Base-by-base conservation (phyloP, 208 protist species). In the Crithidia acanthocephali region DNA sequence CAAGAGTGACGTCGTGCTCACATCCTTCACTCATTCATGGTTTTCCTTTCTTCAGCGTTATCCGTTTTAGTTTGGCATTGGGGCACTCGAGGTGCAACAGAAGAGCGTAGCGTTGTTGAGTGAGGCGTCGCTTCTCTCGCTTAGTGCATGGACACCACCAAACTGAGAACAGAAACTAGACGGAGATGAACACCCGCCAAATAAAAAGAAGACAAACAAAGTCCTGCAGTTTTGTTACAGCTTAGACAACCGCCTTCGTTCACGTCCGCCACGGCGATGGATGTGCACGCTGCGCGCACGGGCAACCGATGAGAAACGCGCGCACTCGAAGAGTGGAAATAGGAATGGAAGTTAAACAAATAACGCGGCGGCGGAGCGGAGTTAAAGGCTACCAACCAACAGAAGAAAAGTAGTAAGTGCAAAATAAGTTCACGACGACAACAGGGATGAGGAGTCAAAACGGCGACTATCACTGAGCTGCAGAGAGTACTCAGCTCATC, bases 371-470 rank as follows among this genome's bases (percentile, higher is more conserved):
- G 44, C 23, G 15, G 15, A 53, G 22, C 48, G 13, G 52, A 37
- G 52, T 23, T 23, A 33, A 40, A 37, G 28, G 25, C 4, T 22
- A 47, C 33, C 7, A 33, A 44, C 53, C 40, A 5, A 37, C 30
- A 51, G 51, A 56, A 22, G 45, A 27, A 65, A 53, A 65, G 59
- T 35, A 65, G 9, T 53, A 53, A 65, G 44, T 65, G 44, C 23
- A 33, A 51, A 51, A 40, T n/a, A 63, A 40, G 35, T 40, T 40
- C 35, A 40, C 35, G 11, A 15, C 18, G 18, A 48, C 16, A n/a
- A 13, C 4, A n/a, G 4, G 18, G 44, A n/a, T 48, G 4, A 13
- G 44, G 18, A 48, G 44, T 3, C 4, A 48, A 9, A 48, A 48
- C 44, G 16, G 44, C 44, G 16, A n/a, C 6, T 3, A 15, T 20